phyloP scores from a whole-genome alignment of 2,329 filamentous ascomycete genomes.

The Colletotrichum endophyticum region DNA sequence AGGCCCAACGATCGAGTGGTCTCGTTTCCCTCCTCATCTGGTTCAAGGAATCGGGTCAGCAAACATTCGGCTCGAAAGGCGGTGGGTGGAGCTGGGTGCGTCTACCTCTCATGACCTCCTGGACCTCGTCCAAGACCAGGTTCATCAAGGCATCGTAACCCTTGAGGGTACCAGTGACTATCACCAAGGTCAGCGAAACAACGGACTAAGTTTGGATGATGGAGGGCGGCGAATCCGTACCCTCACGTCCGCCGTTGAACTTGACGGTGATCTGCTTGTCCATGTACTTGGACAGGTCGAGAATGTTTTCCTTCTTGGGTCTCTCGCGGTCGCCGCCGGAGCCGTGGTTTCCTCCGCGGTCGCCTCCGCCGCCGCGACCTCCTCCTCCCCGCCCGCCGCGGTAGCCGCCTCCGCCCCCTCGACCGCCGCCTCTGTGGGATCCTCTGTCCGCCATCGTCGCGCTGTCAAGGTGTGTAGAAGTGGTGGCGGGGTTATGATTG shows the following conservation, averaged over 20 bases:
- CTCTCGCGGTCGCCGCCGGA: constrained; percentile 61
- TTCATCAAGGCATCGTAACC: constrained; percentile 99
- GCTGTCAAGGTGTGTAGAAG: constrained; percentile 7
- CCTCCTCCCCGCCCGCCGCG: constrained; percentile 52
- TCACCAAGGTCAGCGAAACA: background rate
- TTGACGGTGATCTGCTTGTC: constrained; percentile 96
- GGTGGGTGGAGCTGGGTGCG: background rate
- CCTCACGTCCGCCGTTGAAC: constrained; percentile 93
- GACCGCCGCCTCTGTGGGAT: constrained; percentile 49
- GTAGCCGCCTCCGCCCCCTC: constrained; percentile 49
- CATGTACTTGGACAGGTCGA: constrained; percentile 95
- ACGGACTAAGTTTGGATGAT: background rate
- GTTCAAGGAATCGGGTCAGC: constrained; percentile 20
- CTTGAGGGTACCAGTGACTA: constrained; percentile 88
- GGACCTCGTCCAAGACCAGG: constrained; percentile 91
- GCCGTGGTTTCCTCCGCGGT: constrained; percentile 31
- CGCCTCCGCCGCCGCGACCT: constrained; percentile 37
- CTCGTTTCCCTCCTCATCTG: constrained; percentile 93
- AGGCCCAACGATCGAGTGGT: constrained; percentile 81
- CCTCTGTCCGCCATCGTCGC: constrained; percentile 56
- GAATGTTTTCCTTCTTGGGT: constrained; percentile 98
- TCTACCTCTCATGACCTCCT: constrained; percentile 86
- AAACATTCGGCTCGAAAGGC: background rate
- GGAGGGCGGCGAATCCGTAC: constrained; percentile 32
- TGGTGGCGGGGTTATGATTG: background rate